Evolutionary conservation across 768 basidiomycete species (phyloP).

Genomic region (Mrakia gelida): DNA sequence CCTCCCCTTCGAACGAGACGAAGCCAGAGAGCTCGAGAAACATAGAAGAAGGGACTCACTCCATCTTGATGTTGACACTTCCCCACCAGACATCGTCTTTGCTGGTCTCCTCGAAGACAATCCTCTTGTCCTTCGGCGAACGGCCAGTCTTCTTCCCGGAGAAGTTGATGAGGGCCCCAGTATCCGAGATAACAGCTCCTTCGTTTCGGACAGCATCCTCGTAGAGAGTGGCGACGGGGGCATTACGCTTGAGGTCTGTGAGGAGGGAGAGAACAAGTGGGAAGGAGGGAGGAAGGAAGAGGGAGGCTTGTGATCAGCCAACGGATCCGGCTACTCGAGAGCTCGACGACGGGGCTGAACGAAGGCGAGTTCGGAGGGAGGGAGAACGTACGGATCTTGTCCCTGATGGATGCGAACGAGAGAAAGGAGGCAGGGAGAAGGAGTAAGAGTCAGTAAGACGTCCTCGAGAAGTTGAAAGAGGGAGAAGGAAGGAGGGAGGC

Average conservation of each 20-base stretch:
- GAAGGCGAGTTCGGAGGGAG: background rate
- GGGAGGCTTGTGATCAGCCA: background rate
- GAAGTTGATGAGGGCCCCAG: constrained; percentile 98
- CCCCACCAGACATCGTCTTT: constrained; percentile 99
- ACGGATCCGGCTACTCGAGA: background rate
- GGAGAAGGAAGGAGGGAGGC: background rate
- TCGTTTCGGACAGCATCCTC: constrained; percentile 98
- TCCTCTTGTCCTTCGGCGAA: constrained; percentile 98
- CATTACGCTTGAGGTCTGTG: constrained; percentile 57
- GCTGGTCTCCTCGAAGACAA: constrained; percentile 93
- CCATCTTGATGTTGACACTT: constrained; percentile 98
- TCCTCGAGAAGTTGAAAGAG: background rate
- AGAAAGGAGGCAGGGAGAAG: background rate
- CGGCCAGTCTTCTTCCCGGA: constrained; percentile 99
- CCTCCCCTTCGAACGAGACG: background rate
- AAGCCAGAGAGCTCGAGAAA: background rate
- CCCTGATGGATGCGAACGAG: constrained; percentile 12
- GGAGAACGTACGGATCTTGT: constrained; percentile 31
- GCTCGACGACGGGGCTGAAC: no score
- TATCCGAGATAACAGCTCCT: constrained; percentile 93
- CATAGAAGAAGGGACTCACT: constrained; percentile 45
- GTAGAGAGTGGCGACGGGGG: constrained; percentile 68
- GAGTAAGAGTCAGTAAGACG: background rate
- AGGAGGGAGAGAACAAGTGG: no score
- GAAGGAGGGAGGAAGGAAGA: background rate